Evolutionary conservation across 2,329 filamentous ascomycete species (phyloP), one percentile per base, ranked within the genome.

Genomic region (Penicillium sp.): DNA sequence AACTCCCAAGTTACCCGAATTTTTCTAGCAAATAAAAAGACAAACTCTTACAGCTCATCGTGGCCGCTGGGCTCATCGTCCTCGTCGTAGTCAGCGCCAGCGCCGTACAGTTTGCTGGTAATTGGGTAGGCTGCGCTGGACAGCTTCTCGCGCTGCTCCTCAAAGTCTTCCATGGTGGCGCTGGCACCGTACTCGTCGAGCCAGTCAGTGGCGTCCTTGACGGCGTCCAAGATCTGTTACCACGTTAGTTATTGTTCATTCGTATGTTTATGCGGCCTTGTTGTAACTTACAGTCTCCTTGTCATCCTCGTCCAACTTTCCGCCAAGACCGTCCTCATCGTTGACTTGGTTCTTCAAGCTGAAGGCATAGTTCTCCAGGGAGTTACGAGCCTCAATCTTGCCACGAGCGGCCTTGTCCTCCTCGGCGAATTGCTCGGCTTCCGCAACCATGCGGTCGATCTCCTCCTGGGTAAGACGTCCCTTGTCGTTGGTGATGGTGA

Each of bases 401-500:
- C 94, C 90, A 74, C 91, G 91, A 71, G 90, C 95, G 62, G 92
- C 92, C 86, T 97, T 97, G 83, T 99, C 94, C 80, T 97, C 94
- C 77, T 99, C 94, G 72, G 94, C 94, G 75, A 92, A 97, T 81
- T 97, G 90, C 86, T 97, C 94, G 60, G 94, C 94, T 80, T 99
- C 94, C 66, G 88, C 87, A 63, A 99, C 91, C 94, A 99, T 99
- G 77, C 94, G 94, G 77, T 97, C 93, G 68, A 99, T 99, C 78
- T 99, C 94, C 67, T 99, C 94, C 71, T 89, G 88, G 68, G 89
- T 91, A 52, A 99, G 88, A 75, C 94, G 93, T 66, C 94, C 94
- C 87, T 97, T 97, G 81, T 99, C 94, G 81, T 99, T 97, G 80
- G 89, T 97, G 74, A 99, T 99, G 68, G 94, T 97, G 77, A 99